Base-by-base conservation (phyloP, 148 eudicot species). In the Pouteria glomerata region DNA sequence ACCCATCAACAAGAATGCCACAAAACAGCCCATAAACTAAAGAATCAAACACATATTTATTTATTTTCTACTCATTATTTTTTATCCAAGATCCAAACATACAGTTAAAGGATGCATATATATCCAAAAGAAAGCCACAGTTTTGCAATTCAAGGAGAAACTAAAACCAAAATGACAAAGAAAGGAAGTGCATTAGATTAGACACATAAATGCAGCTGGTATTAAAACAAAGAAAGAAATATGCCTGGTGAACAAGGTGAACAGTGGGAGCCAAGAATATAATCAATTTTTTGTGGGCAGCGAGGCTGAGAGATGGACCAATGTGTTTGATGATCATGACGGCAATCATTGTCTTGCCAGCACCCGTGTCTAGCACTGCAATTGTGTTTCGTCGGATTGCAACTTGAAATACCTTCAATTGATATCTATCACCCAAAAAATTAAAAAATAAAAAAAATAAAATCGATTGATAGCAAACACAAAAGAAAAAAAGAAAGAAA, bases 231-330 rank as follows among this genome's bases (percentile, higher is more conserved):
- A 48, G 18, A 33, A 63, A 51, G 4, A 1, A 50, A 68, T 57
- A 42, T 75, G 66, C 92, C 89, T 88, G 89, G 42, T 82, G 85
- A 63, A 88, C 87, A 68, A 88, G 87, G 34, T 77, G 82, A 74
- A 82, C 89, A 44, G 92, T 82, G 23, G 89, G 89, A 57, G 84
- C 87, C 80, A 88, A 78, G 77, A 88, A 85, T 8, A 81, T 34
- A 13, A 88, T 80, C 72, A 84, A 29, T 70, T 74, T 83, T 73
- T 78, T 79, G 0, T 68, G 57, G 63, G 42, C 60, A 42, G 66
- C 48, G 58, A 26, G 42, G 37, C 33, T 62, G 34, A 78, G 26
- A 45, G 78, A 58, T 53, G 66, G 71, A 60, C 78, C 84, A 56
- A 88, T 57, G 53, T 80, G 80, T 51, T 78, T 85, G 31, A 88